phyloP scores from a whole-genome alignment of 2,329 filamentous ascomycete species.

The Aspergillus brasiliensis region DNA sequence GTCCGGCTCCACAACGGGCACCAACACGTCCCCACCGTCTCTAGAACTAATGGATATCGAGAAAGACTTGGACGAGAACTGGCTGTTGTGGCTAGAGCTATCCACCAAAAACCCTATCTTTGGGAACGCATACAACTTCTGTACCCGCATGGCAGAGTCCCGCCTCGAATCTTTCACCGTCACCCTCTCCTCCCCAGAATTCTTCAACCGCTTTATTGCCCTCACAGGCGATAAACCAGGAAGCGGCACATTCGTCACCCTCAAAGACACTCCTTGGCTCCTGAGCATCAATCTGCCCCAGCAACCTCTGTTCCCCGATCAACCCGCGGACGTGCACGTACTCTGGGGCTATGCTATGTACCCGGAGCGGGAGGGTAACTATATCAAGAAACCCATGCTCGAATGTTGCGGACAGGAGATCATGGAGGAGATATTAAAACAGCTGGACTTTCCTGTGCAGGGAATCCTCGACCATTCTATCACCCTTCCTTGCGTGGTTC shows the following conservation, averaged over 20 bases:
- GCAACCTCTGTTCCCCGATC: conserved; percentile 47
- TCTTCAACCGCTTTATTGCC: conserved; percentile 29
- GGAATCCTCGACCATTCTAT: conserved; percentile 30
- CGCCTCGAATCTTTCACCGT: conserved; percentile 47
- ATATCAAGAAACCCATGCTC: conserved; percentile 44
- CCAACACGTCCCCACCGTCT: conserved; percentile 32
- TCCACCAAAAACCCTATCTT: conserved; percentile 39
- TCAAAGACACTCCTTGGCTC: conserved; percentile 46
- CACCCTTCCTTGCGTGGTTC: conserved; percentile 45
- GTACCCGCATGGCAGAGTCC: conserved; percentile 37
- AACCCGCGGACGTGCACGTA: conserved; percentile 36
- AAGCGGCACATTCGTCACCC: conserved; percentile 39
- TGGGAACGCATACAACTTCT: conserved; percentile 47
- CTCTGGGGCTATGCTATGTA: conserved; percentile 47
- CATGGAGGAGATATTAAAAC: conserved; percentile 41
- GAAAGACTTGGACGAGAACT: conserved; percentile 41
- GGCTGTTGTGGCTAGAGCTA: conserved; percentile 47
- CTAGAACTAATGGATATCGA: conserved; percentile 26
- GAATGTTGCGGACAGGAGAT: conserved; percentile 47
- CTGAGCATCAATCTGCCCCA: conserved; percentile 44
- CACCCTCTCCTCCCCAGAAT: conserved; percentile 37
- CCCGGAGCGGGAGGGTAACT: conserved; percentile 39
- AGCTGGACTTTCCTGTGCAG: conserved; percentile 38
- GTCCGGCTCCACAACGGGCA: conserved; percentile 38
- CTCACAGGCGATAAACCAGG: conserved; percentile 37